Base-by-base conservation (phyloP, 2,329 filamentous ascomycete species). In the Nemania sp. region DNA sequence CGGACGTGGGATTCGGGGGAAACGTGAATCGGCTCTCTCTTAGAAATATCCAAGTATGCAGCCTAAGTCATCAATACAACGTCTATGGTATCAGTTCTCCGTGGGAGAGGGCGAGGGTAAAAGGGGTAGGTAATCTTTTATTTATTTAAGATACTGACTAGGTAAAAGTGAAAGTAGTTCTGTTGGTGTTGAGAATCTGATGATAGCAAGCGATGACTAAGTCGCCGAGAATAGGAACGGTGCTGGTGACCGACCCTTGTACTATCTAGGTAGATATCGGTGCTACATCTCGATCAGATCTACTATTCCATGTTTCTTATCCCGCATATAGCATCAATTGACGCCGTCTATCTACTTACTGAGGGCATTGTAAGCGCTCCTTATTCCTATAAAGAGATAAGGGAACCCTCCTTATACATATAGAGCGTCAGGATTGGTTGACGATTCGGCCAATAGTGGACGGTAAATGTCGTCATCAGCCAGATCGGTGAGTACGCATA, bases 311-410 rank as follows among this genome's bases (percentile, higher is more conserved):
- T 18, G 22, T 27, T 51, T 32, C 13, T 6, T 35, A 27, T 53
- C 51, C 13, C 51, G 51, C 51, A 11, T 32, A 53, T 53, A n/a
- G n/a, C 29, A 26, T 47, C 32, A 22, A 35, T 26, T 7, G 18
- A 47, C 32, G 2, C 35, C 27, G 35, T 51, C 38, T 27, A 35
- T 26, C n/a, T 35, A 26, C 35, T 26, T 51, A 3, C 35, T 10
- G 32, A 11, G 22, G n/a, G 55, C 27, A 35, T 8, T 35, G 65
- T 53, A 61, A 56, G 49, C 61, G 38, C 18, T 43, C 38, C 32
- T n/a, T 22, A 29, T 53, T 27, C 56, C 55, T 45, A 41, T 38
- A 20, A 41, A 11, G 43, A 64, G 66, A 68, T 64, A 68, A 64
- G 56, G 22, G 18, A 52, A 41, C 32, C 3, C 56, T 24, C 61